Evolutionary conservation across 73 alveolate genomes (phyloP).

Genomic region (Paraurostyla sp.): DNA sequence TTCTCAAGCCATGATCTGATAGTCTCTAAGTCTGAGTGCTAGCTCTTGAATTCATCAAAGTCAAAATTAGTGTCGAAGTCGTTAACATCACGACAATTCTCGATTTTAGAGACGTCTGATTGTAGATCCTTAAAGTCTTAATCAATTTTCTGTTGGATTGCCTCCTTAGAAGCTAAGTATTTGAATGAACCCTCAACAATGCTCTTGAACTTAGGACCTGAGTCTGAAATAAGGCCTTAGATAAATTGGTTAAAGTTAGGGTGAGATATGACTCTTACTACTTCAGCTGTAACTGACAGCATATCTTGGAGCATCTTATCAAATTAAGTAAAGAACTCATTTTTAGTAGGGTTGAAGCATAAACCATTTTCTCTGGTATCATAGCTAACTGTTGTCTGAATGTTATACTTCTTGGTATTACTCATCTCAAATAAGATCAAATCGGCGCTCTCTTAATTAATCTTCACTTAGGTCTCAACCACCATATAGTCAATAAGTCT

Average conservation of each 20-base stretch:
- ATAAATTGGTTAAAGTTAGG: conserved; percentile 75
- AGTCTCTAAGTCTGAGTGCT: conserved; percentile 67
- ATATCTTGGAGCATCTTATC: conserved; percentile 82
- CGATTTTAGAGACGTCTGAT: conserved; percentile 75
- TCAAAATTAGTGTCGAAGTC: conserved; percentile 78
- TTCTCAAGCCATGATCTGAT: conserved; percentile 76
- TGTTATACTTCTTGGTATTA: conserved; percentile 79
- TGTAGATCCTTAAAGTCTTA: conserved; percentile 82
- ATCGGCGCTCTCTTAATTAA: conserved; percentile 79
- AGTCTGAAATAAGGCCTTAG: conserved; percentile 75
- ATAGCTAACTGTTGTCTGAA: conserved; percentile 76
- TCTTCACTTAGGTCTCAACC: conserved; percentile 92
- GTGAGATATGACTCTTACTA: conserved; percentile 76
- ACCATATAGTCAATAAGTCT: conserved; percentile 97
- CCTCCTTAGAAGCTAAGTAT: conserved; percentile 73
- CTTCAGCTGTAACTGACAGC: conserved; percentile 72
- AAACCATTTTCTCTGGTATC: conserved; percentile 70
- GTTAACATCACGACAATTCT: conserved; percentile 86
- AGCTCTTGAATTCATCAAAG: conserved; percentile 81
- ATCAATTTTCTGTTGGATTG: conserved; percentile 72
- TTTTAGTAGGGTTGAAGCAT: conserved; percentile 88
- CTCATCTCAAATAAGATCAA: conserved; percentile 81
- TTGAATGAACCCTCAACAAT: conserved; percentile 79
- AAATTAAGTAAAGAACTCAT: conserved; percentile 80
- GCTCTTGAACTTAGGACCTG: conserved; percentile 70